Base-by-base conservation (phyloP, 176 grass and related monocot genomes). In the Tillandsia leiboldiana region DNA sequence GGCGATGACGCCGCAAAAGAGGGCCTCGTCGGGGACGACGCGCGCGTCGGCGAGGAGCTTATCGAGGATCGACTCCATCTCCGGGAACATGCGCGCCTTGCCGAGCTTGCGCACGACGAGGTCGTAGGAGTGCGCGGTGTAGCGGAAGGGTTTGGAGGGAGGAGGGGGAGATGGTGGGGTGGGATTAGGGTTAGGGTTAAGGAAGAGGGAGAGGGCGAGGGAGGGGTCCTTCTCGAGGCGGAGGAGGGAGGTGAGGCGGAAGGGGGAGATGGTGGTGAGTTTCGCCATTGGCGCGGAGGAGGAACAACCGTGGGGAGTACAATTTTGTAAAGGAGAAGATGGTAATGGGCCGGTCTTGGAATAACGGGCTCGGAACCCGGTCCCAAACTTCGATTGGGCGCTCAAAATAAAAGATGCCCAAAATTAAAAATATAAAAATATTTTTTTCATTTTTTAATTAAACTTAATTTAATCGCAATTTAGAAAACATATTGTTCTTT, bases 51-150 rank as follows among this genome's bases (percentile, higher is more conserved):
- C 20, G 27, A 26, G 82, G 42, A 87, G 59, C 11, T 58, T 51
- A 27, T 73, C 49, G 80, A 89, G 86, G 51, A 86, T 14, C 28
- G 74, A 69, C 62, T 86, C 87, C 80, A 86, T 86, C 62, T 58
- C 80, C 11, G 53, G 56, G 74, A 90, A 90, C 62, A 74, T 75
- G 29, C 87, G 87, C 61, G 73, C 83, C 66, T 71, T 75, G 22
- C 77, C 83, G 49, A 90, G 87, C 77, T 90, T 86, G 67, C 65
- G 83, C 73, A 90, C 58, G 77, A 93, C 75, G 65, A 81, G 52
- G 52, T 89, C 82, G 59, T 88, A 86, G 68, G 83, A 83, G 49
- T 78, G 78, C 4, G 66, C 65, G 20, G 78, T 70, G 51, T 65
- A 86, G 74, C 69, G 68, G 50, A 68, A 68, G 51, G 57, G 33